These are phyloP conservation scores for Tricholoma sp. DNA, from an alignment of 768 basidiomycete species.

Conservation along the genomic window DNA sequence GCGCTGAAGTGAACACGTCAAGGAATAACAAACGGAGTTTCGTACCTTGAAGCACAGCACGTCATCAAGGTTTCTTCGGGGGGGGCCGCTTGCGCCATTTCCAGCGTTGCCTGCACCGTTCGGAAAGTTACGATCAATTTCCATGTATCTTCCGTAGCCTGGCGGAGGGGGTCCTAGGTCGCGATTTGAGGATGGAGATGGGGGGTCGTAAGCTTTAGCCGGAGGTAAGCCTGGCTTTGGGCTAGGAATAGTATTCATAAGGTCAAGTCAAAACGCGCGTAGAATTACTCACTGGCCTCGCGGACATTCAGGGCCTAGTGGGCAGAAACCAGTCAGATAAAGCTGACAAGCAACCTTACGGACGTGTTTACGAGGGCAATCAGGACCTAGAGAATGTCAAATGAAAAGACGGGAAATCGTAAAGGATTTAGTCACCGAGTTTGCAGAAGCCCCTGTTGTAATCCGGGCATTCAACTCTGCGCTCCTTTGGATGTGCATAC, in stretches of 20 bases:
- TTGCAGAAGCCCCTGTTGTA: constrained; percentile 96
- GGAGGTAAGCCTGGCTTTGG: constrained; percentile 48
- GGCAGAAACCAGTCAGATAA: constrained; percentile 92
- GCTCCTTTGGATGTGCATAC: constrained; percentile 92
- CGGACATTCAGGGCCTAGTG: constrained; percentile 81
- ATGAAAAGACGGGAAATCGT: background rate
- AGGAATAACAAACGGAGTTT: background rate
- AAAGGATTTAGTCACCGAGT: constrained; percentile 55
- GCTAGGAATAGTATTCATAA: constrained; percentile 33
- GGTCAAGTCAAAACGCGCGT: background rate
- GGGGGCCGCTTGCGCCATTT: constrained; percentile 27
- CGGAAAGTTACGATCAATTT: constrained; percentile 54
- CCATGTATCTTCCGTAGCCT: constrained; percentile 81
- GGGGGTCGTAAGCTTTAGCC: constrained; percentile 46
- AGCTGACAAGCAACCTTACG: constrained; percentile 86
- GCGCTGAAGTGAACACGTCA: constrained; percentile 1
- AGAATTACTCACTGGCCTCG: constrained; percentile 73
- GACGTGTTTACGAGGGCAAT: constrained; percentile 89
- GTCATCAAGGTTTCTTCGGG: constrained; percentile 73
- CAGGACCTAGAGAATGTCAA: constrained; percentile 52
- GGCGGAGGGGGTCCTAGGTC: constrained; percentile 90
- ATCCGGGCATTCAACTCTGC: constrained; percentile 90
- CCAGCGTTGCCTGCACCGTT: constrained; percentile 16
- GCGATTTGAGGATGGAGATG: constrained; percentile 66
- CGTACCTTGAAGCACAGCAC: constrained; percentile 85